These are phyloP conservation scores for Fagopyrum tataricum DNA, from an alignment of 148 eudicot species.

Conservation along the genomic window DNA sequence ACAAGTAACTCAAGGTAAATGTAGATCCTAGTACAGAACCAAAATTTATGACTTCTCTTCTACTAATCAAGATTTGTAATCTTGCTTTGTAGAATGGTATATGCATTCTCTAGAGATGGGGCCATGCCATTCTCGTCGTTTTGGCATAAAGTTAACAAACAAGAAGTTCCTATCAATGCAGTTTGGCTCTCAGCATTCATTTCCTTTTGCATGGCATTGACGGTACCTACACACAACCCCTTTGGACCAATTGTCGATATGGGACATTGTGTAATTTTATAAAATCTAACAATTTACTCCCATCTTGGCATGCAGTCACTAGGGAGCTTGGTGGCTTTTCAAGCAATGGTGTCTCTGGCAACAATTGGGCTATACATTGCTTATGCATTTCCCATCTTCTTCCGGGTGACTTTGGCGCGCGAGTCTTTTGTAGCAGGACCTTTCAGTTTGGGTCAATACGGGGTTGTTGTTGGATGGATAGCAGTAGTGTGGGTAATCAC, in stretches of 20 bases:
- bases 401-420: constrained; percentile 75
- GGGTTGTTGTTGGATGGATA: constrained; percentile 65
- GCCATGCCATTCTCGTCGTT: constrained; percentile 44
- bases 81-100: constrained; percentile 57
- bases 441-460: constrained; percentile 68
- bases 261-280: too few relatives aligned
- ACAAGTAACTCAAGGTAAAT: constrained; percentile 91
- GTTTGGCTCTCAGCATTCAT: constrained; percentile 81
- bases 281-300: too few relatives aligned
- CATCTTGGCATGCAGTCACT: too few relatives aligned
- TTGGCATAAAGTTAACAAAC: constrained; percentile 85
- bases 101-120: constrained; percentile 93
- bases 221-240: constrained; percentile 99
- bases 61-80: neutral
- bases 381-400: constrained; percentile 78
- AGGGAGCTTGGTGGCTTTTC: constrained; percentile 54
- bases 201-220: constrained; percentile 81
- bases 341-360: constrained; percentile 88
- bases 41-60: neutral
- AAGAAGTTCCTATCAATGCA: constrained; percentile 79
- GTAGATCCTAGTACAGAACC: neutral
- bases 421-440: constrained; percentile 75
- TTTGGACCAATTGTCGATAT: too few relatives aligned
- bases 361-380: constrained; percentile 85
- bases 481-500: constrained; percentile 80